Evolutionary conservation across 495 filamentous ascomycete genomes (phyloP).

Genomic region (Ramalina intermedia): DNA sequence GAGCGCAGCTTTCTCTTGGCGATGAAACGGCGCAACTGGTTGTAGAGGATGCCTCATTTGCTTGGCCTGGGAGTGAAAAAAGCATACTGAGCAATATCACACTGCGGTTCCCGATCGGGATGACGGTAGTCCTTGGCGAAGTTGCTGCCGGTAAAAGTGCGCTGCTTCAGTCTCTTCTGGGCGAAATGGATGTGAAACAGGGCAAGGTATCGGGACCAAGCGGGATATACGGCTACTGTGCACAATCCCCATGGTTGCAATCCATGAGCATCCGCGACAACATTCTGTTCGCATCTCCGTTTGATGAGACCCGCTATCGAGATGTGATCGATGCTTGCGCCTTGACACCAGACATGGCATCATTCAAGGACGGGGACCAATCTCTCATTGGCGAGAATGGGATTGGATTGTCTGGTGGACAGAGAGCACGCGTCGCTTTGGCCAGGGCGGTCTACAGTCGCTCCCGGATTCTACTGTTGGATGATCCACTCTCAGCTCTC

Average conservation of each 20-base stretch:
- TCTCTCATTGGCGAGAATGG: conserved; percentile 60
- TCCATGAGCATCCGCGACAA: conserved; percentile 84
- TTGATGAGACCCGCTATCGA: conserved; percentile 48
- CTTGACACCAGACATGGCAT: conserved; percentile 45
- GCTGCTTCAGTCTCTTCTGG: conserved; percentile 60
- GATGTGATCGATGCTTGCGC: conserved; percentile 48
- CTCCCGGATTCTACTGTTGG: conserved; percentile 48
- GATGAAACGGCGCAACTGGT: conserved; percentile 17
- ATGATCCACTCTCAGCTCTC: conserved; percentile 55
- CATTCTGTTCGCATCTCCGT: conserved; percentile 61
- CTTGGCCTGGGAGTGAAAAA: conserved; percentile 53
- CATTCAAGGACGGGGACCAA: conserved; percentile 50
- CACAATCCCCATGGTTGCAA: conserved; percentile 79
- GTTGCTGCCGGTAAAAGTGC: conserved; percentile 74
- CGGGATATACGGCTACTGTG: conserved; percentile 66
- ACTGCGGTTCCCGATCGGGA: conserved; percentile 43
- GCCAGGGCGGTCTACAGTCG: conserved; percentile 59
- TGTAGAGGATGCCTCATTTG: conserved; percentile 52
- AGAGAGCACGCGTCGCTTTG: conserved; percentile 52
- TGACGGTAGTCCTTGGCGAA: conserved; percentile 56
- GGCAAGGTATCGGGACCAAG: conserved; percentile 46
- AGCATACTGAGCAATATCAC: conserved; percentile 49
- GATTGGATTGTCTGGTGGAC: conserved; percentile 55
- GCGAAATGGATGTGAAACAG: conserved; percentile 53
- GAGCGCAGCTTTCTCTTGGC: conserved; percentile 13